phyloP scores from a whole-genome alignment of 2,329 filamentous ascomycete genomes.

The Ceratocystis smalleyi region DNA sequence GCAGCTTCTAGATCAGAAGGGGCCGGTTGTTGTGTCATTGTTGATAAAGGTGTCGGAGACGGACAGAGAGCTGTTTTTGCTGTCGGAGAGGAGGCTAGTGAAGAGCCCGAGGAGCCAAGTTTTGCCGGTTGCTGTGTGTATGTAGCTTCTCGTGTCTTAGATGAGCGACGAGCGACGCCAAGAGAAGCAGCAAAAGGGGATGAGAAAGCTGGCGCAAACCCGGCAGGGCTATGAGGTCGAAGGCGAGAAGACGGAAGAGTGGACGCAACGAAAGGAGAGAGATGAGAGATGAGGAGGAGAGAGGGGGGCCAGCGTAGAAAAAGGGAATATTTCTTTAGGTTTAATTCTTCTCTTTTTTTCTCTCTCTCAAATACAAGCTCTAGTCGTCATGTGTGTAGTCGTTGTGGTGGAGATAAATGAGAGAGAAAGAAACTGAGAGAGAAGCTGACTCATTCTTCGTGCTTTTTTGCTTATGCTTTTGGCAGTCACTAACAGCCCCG shows the following conservation, averaged over 20 bases:
- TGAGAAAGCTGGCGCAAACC: no score
- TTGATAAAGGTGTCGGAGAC: not conserved
- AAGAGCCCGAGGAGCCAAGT: no score
- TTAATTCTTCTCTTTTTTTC: not conserved
- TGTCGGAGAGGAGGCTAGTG: not conserved
- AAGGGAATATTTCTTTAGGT: not conserved
- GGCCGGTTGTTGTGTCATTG: conserved; percentile 10
- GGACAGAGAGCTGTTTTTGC: not conserved
- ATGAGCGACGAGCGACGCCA: no score
- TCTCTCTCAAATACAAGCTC: not conserved
- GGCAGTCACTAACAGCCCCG: not conserved
- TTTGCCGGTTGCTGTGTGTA: no score
- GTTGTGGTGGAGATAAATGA: not conserved
- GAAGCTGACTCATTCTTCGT: conserved; percentile 4
- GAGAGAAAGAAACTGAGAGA: not conserved
- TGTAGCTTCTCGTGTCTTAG: no score
- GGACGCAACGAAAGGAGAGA: not conserved
- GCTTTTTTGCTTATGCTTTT: conserved; percentile 5
- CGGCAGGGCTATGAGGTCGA: no score
- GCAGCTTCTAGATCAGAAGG: not conserved
- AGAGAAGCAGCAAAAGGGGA: no score
- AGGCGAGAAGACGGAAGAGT: no score
- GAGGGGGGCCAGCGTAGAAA: not conserved
- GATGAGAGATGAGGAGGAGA: not conserved
- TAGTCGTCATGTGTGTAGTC: not conserved